Evolutionary conservation across 176 grass and related monocot species (phyloP).

Genomic region (Musa schizocarpa): DNA sequence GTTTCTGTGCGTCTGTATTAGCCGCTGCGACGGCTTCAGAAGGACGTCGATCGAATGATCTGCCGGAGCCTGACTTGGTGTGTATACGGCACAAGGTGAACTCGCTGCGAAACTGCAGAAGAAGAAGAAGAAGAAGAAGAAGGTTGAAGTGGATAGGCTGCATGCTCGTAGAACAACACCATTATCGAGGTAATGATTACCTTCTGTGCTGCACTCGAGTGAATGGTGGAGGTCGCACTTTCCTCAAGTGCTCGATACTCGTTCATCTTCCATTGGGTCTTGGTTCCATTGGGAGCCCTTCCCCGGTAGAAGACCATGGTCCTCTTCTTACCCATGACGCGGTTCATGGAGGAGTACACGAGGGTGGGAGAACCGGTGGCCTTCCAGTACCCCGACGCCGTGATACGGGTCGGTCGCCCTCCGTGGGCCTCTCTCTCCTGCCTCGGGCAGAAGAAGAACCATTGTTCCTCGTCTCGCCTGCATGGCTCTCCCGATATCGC

Average conservation of each 20-base stretch:
- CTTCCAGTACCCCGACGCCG: conserved; percentile 95
- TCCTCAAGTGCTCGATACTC: conserved; percentile 67
- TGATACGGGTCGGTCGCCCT: conserved; percentile 65
- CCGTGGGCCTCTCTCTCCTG: conserved; percentile 78
- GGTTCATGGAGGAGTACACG: conserved; percentile 49
- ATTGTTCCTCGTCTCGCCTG: conserved; percentile 42
- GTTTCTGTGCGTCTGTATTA: background rate
- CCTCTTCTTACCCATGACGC: conserved; percentile 62
- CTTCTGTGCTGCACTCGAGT: conserved; percentile 1
- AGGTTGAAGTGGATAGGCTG: background rate
- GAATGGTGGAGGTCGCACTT: background rate
- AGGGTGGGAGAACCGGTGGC: conserved; percentile 61
- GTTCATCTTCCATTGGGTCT: conserved; percentile 89
- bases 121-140: background rate
- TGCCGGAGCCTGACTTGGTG: conserved; percentile 37
- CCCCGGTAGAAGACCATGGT: conserved; percentile 94
- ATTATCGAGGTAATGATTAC: background rate
- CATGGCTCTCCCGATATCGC: conserved; percentile 28
- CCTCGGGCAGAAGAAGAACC: conserved; percentile 91
- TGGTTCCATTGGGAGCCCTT: conserved; percentile 49
- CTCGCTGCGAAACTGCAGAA: conserved; percentile 52
- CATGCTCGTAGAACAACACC: too few species aligned
- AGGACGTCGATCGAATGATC: conserved; percentile 72
- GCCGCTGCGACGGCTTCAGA: background rate
- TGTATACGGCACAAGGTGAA: conserved; percentile 63